phyloP scores from a whole-genome alignment of 2,329 filamentous ascomycete genomes.

The Ophiobolus disseminans region DNA sequence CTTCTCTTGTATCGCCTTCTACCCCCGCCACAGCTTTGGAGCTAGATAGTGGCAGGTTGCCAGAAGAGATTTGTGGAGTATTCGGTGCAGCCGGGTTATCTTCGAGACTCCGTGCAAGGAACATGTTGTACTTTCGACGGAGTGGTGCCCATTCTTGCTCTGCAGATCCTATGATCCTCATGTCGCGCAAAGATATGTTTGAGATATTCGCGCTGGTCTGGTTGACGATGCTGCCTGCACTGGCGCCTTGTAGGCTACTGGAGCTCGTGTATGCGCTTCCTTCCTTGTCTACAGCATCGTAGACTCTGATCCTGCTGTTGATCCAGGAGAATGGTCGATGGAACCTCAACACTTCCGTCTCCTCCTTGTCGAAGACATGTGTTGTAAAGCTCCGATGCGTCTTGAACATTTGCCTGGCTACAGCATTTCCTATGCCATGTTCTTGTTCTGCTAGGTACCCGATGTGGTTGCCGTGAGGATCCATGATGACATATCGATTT shows the following conservation, averaged over 20 bases:
- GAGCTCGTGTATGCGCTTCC: conserved; percentile 47
- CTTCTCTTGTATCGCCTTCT: conserved; percentile 44
- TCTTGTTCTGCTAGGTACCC: conserved; percentile 71
- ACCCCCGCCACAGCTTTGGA: conserved; percentile 55
- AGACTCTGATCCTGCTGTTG: conserved; percentile 60
- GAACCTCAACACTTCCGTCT: conserved; percentile 67
- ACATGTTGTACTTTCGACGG: conserved; percentile 69
- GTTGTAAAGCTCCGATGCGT: conserved; percentile 70
- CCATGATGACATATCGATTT: conserved; percentile 70
- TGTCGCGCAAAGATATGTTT: conserved; percentile 60
- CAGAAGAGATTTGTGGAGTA: conserved; percentile 51
- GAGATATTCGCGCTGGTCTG: conserved; percentile 61
- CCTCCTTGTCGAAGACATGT: conserved; percentile 68
- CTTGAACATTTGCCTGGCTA: conserved; percentile 66
- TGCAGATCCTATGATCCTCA: conserved; percentile 69
- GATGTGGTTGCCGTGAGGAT: conserved; percentile 67
- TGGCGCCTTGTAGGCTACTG: conserved; percentile 54
- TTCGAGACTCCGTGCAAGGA: conserved; percentile 61
- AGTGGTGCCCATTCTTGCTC: conserved; percentile 70
- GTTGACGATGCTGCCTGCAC: conserved; percentile 51
- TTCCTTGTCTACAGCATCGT: conserved; percentile 37
- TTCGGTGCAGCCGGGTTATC: conserved; percentile 44
- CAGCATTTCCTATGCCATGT: conserved; percentile 62
- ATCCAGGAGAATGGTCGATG: conserved; percentile 70
- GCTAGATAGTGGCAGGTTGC: conserved; percentile 57